These are phyloP conservation scores for Colletotrichum spinosum DNA, from an alignment of 2,329 filamentous ascomycete genomes.

Conservation along the genomic window DNA sequence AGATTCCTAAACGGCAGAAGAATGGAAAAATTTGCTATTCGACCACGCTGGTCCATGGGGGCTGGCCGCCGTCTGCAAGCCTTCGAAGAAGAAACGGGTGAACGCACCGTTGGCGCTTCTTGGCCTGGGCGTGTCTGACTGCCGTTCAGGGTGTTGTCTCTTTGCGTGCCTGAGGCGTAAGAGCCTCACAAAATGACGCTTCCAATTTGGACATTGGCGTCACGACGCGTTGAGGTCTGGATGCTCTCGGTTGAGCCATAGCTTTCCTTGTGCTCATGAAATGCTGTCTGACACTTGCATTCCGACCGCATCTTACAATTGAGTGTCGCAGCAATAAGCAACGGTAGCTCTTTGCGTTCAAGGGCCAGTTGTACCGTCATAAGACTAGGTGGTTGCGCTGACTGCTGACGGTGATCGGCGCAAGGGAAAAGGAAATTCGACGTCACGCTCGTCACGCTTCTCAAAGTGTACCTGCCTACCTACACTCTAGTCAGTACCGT, in stretches of 20 bases:
- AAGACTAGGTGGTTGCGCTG: too few relatives aligned
- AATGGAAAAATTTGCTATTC: neutral
- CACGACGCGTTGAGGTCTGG: neutral
- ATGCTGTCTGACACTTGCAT: conserved; percentile 10
- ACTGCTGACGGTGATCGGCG: too few relatives aligned
- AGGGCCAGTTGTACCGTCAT: conserved; percentile 3
- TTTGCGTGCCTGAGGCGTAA: conserved; percentile 33
- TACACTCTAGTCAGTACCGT: too few relatives aligned
- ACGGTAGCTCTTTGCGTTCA: neutral
- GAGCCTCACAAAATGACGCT: conserved; percentile 38
- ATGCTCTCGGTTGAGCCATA: neutral
- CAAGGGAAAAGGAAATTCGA: too few relatives aligned
- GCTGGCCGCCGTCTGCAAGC: conserved; percentile 2
- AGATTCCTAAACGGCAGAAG: conserved; percentile 11
- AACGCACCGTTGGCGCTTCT: conserved; percentile 21
- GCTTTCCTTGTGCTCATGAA: conserved; percentile 20
- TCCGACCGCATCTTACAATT: conserved; percentile 11
- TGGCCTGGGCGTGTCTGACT: neutral
- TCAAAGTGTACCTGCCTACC: too few relatives aligned
- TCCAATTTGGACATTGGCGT: conserved; percentile 8
- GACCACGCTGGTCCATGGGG: neutral
- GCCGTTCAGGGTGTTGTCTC: conserved; percentile 15
- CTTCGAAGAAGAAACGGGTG: conserved; percentile 26
- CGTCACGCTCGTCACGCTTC: too few relatives aligned
- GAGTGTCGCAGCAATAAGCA: conserved; percentile 27